Conservation (phyloP, 192 early-diverging fungal genomes). For the Nowakowskiella sp. region DNA sequence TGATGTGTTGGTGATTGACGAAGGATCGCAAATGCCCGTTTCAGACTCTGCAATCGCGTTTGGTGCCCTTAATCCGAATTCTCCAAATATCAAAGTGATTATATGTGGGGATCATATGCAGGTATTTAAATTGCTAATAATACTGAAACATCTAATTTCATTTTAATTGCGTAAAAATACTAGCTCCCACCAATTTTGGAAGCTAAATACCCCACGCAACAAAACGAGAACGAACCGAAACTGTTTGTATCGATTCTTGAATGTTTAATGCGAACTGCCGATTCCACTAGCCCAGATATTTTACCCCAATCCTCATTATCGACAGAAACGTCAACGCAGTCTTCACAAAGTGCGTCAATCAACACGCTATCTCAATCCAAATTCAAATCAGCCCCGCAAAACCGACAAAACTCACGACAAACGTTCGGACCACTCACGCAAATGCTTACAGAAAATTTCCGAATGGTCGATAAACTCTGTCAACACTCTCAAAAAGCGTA, state of each 20-base stretch:
- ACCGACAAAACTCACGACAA: background rate
- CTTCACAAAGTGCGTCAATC: constrained; percentile 1
- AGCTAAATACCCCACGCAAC: constrained; percentile 13
- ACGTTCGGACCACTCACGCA: background rate
- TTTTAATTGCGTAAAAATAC: too few relatives aligned
- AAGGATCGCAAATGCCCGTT: constrained; percentile 25
- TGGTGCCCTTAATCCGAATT: background rate
- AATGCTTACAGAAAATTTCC: constrained; percentile 32
- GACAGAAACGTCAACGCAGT: too few relatives aligned
- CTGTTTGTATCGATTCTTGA: constrained; percentile 29
- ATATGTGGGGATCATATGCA: constrained; percentile 28
- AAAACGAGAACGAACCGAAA: background rate
- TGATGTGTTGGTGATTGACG: constrained; percentile 27
- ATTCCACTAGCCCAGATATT: background rate
- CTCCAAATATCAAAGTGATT: constrained; percentile 4
- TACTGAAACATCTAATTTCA: too few relatives aligned
- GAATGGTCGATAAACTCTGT: constrained; percentile 24
- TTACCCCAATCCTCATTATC: too few relatives aligned
- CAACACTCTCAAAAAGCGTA: constrained; percentile 18
- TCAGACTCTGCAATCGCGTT: constrained; percentile 22
- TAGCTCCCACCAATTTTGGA: constrained; percentile 24
- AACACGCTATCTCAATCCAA: background rate
- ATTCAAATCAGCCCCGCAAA: constrained; percentile 4
- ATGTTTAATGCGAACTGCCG: constrained; percentile 12
- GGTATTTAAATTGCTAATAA: too few relatives aligned